These are phyloP conservation scores for Nicotiana paniculata DNA, from an alignment of 257 asterid genomes.

Conservation along the genomic window DNA sequence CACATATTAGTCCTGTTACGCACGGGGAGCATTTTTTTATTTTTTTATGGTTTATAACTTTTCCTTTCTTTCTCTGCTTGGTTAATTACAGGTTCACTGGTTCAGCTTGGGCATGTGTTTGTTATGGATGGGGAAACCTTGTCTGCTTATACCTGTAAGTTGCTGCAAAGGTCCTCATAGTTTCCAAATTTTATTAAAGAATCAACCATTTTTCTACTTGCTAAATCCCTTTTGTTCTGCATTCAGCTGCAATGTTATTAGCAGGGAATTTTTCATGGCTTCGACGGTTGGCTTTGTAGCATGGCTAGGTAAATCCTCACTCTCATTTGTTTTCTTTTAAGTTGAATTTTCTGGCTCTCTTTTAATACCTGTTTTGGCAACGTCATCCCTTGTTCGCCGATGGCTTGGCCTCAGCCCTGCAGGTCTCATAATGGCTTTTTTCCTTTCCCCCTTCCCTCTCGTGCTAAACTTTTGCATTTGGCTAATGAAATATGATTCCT, in stretches of 20 bases:
- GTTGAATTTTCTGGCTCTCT: not conserved
- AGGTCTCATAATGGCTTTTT: not conserved
- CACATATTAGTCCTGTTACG: not conserved
- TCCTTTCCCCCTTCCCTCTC: not conserved
- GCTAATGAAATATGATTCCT: not conserved
- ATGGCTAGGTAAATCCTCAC: constrained; percentile 59
- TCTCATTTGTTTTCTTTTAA: not conserved
- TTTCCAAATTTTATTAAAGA: not conserved
- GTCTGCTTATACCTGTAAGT: constrained; percentile 73
- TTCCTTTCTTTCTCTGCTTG: not conserved
- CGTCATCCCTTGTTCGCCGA: not conserved
- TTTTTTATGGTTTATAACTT: not conserved
- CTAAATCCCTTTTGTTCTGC: not conserved
- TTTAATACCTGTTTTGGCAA: not conserved
- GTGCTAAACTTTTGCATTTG: not conserved
- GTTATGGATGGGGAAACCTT: constrained; percentile 98
- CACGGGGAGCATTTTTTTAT: not conserved
- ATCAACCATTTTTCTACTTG: not conserved
- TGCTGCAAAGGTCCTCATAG: not conserved
- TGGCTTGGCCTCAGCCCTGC: not conserved
- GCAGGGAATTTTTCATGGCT: constrained; percentile 66
- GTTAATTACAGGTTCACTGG: constrained; percentile 76
- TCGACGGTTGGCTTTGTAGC: constrained; percentile 54
- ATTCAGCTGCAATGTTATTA: constrained; percentile 61
- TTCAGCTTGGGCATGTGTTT: constrained; percentile 70